Percentiles rank a stretch among this genome's conserved stretches.
These are phyloP conservation scores for Rhizopus microsporus DNA, from an alignment of 371 early-diverging fungal species.

Conservation along the genomic window DNA sequence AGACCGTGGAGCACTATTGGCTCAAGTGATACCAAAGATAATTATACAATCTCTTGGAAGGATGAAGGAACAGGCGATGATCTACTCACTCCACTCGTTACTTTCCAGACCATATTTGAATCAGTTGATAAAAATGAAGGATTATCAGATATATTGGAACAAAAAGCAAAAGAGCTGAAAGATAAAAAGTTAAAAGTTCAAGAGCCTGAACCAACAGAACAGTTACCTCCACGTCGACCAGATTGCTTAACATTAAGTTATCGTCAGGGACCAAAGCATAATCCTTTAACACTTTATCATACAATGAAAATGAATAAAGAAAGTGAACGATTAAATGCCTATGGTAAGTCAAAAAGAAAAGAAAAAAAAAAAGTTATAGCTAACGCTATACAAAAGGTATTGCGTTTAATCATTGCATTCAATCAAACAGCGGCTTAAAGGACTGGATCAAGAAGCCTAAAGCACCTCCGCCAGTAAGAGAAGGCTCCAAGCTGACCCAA, in stretches of 20 bases:
- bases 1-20: background rate
- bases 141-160: conserved; percentile 42
- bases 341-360: conserved; percentile 29
- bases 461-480: conserved; percentile 13
- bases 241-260: conserved; percentile 42
- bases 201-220: conserved; percentile 7
- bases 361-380: background rate
- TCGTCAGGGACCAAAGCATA: conserved; percentile 41
- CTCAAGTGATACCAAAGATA: conserved; percentile 10
- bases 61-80: conserved; percentile 47
- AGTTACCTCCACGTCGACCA: conserved; percentile 20
- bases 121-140: conserved; percentile 36
- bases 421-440: conserved; percentile 44
- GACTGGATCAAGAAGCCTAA: conserved; percentile 36
- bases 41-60: conserved; percentile 49
- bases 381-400: conserved; percentile 17
- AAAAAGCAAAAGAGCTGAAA: conserved; percentile 33
- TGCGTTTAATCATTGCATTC: conserved; percentile 46
- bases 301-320: conserved; percentile 47
- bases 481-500: conserved; percentile 16
- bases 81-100: conserved; percentile 34
- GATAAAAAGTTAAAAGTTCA: conserved; percentile 15
- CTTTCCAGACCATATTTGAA: conserved; percentile 44
- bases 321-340: conserved; percentile 35
- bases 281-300: conserved; percentile 47